Base-by-base conservation (phyloP, 257 asterid genomes). In the Petrea volubilis region DNA sequence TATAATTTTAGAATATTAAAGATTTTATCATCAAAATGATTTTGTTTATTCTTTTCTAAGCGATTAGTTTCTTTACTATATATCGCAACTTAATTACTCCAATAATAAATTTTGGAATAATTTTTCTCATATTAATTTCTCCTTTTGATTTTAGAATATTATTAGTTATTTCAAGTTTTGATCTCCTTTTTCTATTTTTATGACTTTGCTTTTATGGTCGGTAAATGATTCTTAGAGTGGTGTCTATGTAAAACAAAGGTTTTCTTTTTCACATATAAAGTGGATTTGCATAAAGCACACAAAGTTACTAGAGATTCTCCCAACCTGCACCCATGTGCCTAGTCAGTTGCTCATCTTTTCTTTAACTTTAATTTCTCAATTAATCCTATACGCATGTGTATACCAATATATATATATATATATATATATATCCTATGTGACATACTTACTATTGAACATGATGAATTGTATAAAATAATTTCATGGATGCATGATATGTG, bases 191-290 rank as follows among this genome's bases (percentile, higher is more conserved):
- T 17, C 2, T 2, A 15, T 18, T 27, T 10, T 36, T 23, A 21
- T 46, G 1, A 13, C 2, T 15, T 63, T 4, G 31, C 72, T 33
- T n/a, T 44, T 41, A 43, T 41, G 17, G 41, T 40, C 46, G 36
- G 20, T 25, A 43, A n/a, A 69, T 72, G 80, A 83, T 83, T 77
- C 87, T 63, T 81, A 50, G 82, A 70, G 82, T 79, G 82, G 71
- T 20, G 8, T 38, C 64, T n/a, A 58, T 56, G 60, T 62, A 55
- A 68, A 70, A 66, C 64, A 55, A 64, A 68, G 41, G 44, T 29
- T 15, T n/a, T 14, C 24, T 28, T 40, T 43, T 43, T 43, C 6
- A 20, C 46, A 66, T 66, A 3, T 8, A 44, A 15, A 47, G 24
- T 49, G 28, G n/a, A 44, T 47, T 9, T 17, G 28, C 17, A 24